Evolutionary conservation across 345 rosid species (phyloP), one percentile per base, ranked within the genome.

Genomic region (Psidium friedrichsthalianum): DNA sequence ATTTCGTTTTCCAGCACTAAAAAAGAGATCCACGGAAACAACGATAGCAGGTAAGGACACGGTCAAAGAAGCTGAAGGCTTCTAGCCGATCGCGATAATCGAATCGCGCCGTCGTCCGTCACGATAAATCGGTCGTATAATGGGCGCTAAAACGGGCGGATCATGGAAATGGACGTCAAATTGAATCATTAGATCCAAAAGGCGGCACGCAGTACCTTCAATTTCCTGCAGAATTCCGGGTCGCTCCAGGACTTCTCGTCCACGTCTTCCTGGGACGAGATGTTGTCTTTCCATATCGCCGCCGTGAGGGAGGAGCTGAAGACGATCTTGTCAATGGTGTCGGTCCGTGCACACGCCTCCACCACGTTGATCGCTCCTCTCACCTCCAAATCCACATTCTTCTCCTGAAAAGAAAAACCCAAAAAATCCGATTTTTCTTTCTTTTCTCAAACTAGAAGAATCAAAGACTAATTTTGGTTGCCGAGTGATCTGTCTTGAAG

Each of bases 231-330:
- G 42, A 93, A 95, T 25, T 91, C 87, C 86, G 88, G 92, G 86
- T 95, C 93, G 82, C 97, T 96, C 98, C 99, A 96, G 85, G 88
- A 93, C 85, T 92, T 93, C 83, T 96, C 98, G 88, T 96, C 99
- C 16, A 95, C 94, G 87, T 94, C 95, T 9, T 89, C 90, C 81
- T 92, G 88, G 51, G 91, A 91, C 27, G 88, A 83, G 83, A 93
- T 93, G 74, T 89, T 89, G 56, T 96, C 99, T 88, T 91, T 94
- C 99, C 99, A 96, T 32, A 96, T 88, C 5, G 96, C 97, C 21
- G 98, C 99, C 13, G 96, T 92, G 32, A 94, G 86, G 27, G 99
- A 96, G 84, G 96, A 95, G 84, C 87, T 91, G 87, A 93, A 94
- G 83, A 96, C 93, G 74, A 95, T 82, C 88, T 96, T 96, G 56